Conservation (phyloP, 495 filamentous ascomycete genomes). For the Xylaria grammica region DNA sequence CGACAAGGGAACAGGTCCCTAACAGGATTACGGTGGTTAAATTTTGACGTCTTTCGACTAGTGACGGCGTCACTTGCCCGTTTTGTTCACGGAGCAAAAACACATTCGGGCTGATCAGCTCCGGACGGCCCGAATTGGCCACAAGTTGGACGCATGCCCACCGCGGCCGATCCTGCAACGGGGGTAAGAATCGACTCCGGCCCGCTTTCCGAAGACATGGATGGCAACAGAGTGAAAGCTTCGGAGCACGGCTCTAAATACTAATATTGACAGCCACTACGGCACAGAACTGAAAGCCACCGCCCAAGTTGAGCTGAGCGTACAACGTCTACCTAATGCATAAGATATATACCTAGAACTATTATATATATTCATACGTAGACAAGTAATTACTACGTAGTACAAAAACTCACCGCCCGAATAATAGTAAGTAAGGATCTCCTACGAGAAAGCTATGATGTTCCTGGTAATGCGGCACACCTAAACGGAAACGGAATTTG, state of each 20-base stretch:
- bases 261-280: background rate
- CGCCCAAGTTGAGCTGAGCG: no score
- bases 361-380: no score
- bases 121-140: constrained; percentile 22
- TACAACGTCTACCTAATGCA: no score
- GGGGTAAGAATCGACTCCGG: background rate
- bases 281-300: background rate
- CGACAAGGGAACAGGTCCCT: constrained; percentile 3
- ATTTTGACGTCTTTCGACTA: constrained; percentile 1
- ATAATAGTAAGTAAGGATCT: no score
- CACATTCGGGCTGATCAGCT: constrained; percentile 12
- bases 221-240: no score
- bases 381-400: no score
- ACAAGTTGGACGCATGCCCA: constrained; percentile 9
- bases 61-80: constrained; percentile 22
- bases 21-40: background rate
- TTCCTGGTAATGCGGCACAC: no score
- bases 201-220: background rate
- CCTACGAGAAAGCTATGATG: no score
- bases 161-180: background rate
- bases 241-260: no score
- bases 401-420: no score
- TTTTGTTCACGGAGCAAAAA: constrained; percentile 21
- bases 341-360: no score
- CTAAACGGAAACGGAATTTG: no score